phyloP scores from a whole-genome alignment of 2,329 filamentous ascomycete genomes.

The Leptodontidium sp. region DNA sequence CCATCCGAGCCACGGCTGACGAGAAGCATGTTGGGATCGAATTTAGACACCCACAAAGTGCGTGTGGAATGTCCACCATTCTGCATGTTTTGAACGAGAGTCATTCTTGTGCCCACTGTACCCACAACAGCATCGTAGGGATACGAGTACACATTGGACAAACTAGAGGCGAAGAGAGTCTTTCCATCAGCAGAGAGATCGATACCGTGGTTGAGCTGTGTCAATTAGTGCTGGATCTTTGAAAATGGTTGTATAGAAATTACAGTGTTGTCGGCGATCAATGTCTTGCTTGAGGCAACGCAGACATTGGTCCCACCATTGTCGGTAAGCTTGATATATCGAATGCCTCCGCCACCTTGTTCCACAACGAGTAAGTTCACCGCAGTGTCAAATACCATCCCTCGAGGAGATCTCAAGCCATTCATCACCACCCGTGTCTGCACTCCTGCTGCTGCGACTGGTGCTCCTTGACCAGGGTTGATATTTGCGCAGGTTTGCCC shows the following conservation, averaged over 20 bases:
- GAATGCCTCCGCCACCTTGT: constrained; percentile 28
- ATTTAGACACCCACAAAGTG: constrained; percentile 26
- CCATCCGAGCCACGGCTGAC: constrained; percentile 29
- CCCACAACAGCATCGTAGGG: constrained; percentile 27
- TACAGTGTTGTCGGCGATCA: constrained; percentile 25
- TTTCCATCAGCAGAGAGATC: constrained; percentile 31
- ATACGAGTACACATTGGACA: constrained; percentile 24
- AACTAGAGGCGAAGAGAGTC: constrained; percentile 28
- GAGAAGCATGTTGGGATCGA: constrained; percentile 21
- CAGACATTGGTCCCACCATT: constrained; percentile 27
- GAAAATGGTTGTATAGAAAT: neutral
- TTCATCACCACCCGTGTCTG: constrained; percentile 26
- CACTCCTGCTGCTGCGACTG: neutral
- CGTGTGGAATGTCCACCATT: constrained; percentile 27
- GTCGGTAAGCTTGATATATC: constrained; percentile 26
- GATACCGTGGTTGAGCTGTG: constrained; percentile 33
- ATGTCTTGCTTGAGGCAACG: constrained; percentile 23
- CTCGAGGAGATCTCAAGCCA: constrained; percentile 27
- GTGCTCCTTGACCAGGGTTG: neutral
- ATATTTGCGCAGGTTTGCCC: constrained; percentile 26
- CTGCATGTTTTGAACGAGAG: constrained; percentile 28
- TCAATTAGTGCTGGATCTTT: neutral
- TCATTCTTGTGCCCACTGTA: constrained; percentile 21
- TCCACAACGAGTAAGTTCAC: constrained; percentile 32
- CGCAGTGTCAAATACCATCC: constrained; percentile 27